Base-by-base conservation (phyloP, 495 filamentous ascomycete genomes). In the Thermochaetoides thermophila region DNA sequence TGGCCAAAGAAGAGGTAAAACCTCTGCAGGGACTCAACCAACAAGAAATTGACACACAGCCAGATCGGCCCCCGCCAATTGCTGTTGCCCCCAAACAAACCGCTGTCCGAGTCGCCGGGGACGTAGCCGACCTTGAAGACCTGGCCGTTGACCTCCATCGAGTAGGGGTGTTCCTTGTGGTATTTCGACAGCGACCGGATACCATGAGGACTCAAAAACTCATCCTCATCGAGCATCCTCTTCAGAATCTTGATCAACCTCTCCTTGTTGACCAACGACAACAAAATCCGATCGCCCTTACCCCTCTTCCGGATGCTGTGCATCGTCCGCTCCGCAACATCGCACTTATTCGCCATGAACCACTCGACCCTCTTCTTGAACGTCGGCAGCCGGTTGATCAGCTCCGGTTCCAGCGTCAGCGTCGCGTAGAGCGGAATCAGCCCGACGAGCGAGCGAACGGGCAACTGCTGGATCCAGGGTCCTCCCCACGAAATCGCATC, bases 1-100 rank as follows among this genome's bases (percentile, higher is more conserved):
- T 82, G 78, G 21, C 87, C 87, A 48, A 94, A 95, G 68, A 87
- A 96, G 61, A 94, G 78, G 61, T 82, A 86, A 63, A 92, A 95
- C 20, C 87, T 73, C 34, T 86, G 78, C 4, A 94, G 66, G 2
- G 84, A 86, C 53, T 96, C 87, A 35, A 96, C 78, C 10, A 96
- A 73, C 28, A 96, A 62, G 63, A 93, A 93, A 47, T 96, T 96
- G 56, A 93, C 84, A 42, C 84, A 89, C 17, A 95, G 64, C 87
- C 87, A 96, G 45, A 94, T 86, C 0, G 89, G 87, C 2, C 71
- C 73, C 44, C 87, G 73, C 87, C 87, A 96, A 57, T 96, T 96
- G 56, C 84, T 92, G 66, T 96, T 96, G 19, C 87, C 87, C 24
- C 87, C 87, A 46, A 96, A 96, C 9, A 96, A 67, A 3, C 80